A percentile compares a stretch with the other conserved stretches of the same genome.
These are phyloP conservation scores for Ceriops tagal DNA, from an alignment of 345 rosid genomes.

Conservation along the genomic window DNA sequence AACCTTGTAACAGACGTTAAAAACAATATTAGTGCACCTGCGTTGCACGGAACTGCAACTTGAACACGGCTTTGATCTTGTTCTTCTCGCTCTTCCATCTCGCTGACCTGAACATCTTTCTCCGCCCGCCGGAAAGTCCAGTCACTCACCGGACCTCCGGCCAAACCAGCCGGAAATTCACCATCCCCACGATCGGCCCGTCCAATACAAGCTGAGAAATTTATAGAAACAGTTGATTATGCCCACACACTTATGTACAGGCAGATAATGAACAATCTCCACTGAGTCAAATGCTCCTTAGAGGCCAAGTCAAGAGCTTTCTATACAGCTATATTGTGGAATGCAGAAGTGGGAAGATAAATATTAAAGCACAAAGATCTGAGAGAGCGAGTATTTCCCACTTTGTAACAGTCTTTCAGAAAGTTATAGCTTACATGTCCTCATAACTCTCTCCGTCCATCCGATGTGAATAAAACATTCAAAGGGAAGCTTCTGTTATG, in stretches of 20 bases:
- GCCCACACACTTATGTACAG: neutral
- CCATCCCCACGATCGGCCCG: conserved; percentile 26
- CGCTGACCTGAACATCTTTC: conserved; percentile 70
- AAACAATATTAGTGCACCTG: conserved; percentile 41
- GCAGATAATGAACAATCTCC: neutral
- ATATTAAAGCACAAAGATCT: conserved; percentile 4
- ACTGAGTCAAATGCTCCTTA: conserved; percentile 3
- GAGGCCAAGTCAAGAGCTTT: neutral
- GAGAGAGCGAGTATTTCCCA: conserved; percentile 9
- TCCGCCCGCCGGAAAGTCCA: neutral
- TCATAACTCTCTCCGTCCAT: neutral
- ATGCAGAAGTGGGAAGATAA: too few species aligned
- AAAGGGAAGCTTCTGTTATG: conserved; percentile 26
- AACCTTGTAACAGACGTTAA: too few species aligned
- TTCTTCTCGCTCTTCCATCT: conserved; percentile 80
- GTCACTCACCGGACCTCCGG: conserved; percentile 35
- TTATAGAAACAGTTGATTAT: neutral
- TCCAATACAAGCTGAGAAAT: conserved; percentile 30
- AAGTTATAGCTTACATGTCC: conserved; percentile 20
- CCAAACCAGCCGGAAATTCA: conserved; percentile 16
- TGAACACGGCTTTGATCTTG: conserved; percentile 73
- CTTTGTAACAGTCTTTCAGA: conserved; percentile 11
- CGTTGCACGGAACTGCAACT: conserved; percentile 80
- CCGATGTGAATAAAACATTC: neutral
- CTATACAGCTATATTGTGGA: too few species aligned